A percentile compares a stretch with the other conserved stretches of the same genome.
Evolutionary conservation across 2,329 filamentous ascomycete species (phyloP).

Genomic region (Xylariaceae sp.): DNA sequence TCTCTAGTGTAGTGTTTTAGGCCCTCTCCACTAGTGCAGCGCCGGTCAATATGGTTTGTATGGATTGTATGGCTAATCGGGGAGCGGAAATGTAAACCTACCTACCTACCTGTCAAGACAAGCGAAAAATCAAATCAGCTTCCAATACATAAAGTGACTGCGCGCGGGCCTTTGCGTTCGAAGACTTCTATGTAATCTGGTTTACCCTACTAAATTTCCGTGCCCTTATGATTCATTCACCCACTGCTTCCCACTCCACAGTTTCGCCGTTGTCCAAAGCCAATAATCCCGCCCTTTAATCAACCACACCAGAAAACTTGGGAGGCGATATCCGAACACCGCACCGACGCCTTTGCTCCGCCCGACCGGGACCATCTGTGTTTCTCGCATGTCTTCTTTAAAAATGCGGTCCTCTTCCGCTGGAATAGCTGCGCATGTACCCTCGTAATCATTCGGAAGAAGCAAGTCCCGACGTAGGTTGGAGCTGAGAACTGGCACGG

Average conservation of each 20-base stretch:
- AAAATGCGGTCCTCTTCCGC: constrained; percentile 29
- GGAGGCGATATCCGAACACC: constrained; percentile 37
- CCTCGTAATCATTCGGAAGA: constrained; percentile 21
- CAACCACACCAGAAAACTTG: constrained; percentile 42
- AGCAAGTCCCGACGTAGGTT: constrained; percentile 49
- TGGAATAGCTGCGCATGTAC: constrained; percentile 9
- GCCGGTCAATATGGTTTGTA: no score
- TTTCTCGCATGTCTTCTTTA: constrained; percentile 38
- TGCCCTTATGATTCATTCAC: constrained; percentile 31
- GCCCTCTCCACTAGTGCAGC: no score
- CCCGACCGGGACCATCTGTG: constrained; percentile 44
- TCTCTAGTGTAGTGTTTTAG: no score
- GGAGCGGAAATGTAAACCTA: no score
- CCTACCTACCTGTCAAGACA: no score
- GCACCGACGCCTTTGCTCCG: constrained; percentile 40
- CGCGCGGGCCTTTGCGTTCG: no score
- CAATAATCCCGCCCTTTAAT: constrained; percentile 49
- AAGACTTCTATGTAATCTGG: no score
- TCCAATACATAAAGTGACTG: no score
- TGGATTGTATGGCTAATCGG: no score
- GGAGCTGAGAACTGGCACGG: constrained; percentile 38
- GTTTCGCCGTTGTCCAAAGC: constrained; percentile 40
- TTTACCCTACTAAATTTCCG: no score
- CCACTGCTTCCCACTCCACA: constrained; percentile 51
- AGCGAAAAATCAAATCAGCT: no score